phyloP scores from a whole-genome alignment of 768 basidiomycete genomes.

The Amanita pallidorosea region DNA sequence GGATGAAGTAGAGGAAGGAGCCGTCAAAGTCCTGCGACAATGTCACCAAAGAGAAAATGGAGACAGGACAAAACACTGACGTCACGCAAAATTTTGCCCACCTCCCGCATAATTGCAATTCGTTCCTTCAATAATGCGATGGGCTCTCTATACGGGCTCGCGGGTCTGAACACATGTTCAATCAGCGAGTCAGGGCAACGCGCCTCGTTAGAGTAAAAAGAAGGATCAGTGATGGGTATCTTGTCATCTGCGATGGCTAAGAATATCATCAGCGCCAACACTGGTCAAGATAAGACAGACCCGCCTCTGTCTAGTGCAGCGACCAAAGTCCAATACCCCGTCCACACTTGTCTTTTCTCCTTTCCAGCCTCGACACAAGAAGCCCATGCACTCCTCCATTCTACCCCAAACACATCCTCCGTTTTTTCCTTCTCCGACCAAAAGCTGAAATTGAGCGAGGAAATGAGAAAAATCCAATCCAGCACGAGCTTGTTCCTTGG shows the following conservation, averaged over 20 bases:
- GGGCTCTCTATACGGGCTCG: conserved; percentile 42
- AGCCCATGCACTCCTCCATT: conserved; percentile 66
- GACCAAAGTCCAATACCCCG: conserved; percentile 83
- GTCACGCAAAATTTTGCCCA: conserved; percentile 58
- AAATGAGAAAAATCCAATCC: conserved; percentile 86
- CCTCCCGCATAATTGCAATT: conserved; percentile 68
- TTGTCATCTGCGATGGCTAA: conserved; percentile 62
- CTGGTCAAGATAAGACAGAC: conserved; percentile 9
- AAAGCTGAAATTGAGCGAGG: conserved; percentile 79
- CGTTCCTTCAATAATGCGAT: conserved; percentile 67
- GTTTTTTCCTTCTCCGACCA: conserved; percentile 67
- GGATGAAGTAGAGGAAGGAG: conserved; percentile 57
- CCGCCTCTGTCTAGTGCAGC: conserved; percentile 76
- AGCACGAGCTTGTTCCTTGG: conserved; percentile 48
- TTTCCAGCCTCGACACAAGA: conserved; percentile 10
- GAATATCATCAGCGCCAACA: not conserved
- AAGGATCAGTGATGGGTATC: conserved; percentile 71
- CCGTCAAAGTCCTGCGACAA: conserved; percentile 48
- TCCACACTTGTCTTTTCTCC: conserved; percentile 34
- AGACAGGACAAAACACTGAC: conserved; percentile 29
- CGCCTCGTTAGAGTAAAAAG: conserved; percentile 62
- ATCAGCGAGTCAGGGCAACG: conserved; percentile 65
- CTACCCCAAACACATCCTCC: conserved; percentile 60
- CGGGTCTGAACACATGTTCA: conserved; percentile 56
- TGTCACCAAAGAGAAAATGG: not conserved